phyloP scores from a whole-genome alignment of 2,329 filamentous ascomycete genomes.

The Waltergamsia citrina region DNA sequence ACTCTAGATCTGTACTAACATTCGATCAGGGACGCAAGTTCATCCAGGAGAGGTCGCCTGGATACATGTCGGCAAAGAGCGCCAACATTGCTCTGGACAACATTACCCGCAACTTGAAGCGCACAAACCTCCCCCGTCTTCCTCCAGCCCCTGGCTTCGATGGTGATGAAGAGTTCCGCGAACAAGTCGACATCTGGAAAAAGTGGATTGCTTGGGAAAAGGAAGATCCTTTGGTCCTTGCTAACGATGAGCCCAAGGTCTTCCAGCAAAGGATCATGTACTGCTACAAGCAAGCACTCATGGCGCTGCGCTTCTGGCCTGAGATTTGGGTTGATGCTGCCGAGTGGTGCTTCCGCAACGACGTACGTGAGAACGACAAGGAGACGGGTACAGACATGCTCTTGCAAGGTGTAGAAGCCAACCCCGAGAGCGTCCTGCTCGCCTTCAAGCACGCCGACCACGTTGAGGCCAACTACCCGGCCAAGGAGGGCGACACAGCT shows the following conservation, averaged over 20 bases:
- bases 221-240: conserved; percentile 78
- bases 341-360: conserved; percentile 82
- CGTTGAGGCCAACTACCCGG: conserved; percentile 68
- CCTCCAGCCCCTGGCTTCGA: conserved; percentile 81
- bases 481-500: conserved; percentile 68
- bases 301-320: conserved; percentile 90
- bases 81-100: conserved; percentile 88
- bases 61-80: conserved; percentile 93
- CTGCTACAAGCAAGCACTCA: conserved; percentile 86
- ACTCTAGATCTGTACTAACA: conserved; percentile 5
- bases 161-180: conserved; percentile 72
- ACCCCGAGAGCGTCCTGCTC: conserved; percentile 86
- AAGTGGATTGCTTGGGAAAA: conserved; percentile 95
- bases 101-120: conserved; percentile 65
- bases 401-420: conserved; percentile 73
- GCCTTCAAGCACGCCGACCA: conserved; percentile 85
- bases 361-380: conserved; percentile 50
- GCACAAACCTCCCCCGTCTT: conserved; percentile 70
- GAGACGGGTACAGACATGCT: conserved; percentile 65
- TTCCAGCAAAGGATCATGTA: conserved; percentile 77
- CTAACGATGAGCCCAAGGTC: conserved; percentile 65
- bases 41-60: conserved; percentile 81
- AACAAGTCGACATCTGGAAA: conserved; percentile 85
- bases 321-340: conserved; percentile 94
- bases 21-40: conserved; percentile 84